Conservation (phyloP, 352 stramenopile genomes). For the Phytophthora citrophthora region DNA sequence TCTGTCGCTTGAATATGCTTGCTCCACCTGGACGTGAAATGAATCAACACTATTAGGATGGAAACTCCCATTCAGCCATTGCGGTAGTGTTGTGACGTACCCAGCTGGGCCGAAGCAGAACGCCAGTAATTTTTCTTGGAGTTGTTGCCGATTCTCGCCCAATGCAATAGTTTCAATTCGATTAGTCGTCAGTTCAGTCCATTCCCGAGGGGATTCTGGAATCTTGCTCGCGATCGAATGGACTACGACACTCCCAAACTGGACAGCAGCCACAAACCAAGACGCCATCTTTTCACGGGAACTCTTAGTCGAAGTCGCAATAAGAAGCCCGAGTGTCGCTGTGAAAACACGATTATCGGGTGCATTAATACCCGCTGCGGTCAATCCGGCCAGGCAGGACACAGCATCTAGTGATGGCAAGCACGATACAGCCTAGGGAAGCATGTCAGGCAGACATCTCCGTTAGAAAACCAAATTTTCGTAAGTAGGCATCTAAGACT, state of each 20-base stretch:
- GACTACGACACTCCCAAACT: conserved; percentile 16
- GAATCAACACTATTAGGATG: neutral
- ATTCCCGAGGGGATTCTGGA: conserved; percentile 19
- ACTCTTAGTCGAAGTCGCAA: conserved; percentile 18
- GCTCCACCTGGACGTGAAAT: conserved; percentile 38
- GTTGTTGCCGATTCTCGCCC: conserved; percentile 6
- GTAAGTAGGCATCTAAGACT: neutral
- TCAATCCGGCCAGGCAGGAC: conserved; percentile 26
- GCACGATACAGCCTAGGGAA: conserved; percentile 36
- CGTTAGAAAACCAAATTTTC: neutral
- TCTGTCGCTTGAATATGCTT: conserved; percentile 14
- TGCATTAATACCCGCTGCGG: neutral
- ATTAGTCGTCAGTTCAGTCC: conserved; percentile 7
- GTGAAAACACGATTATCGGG: conserved; percentile 3
- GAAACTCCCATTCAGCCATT: neutral
- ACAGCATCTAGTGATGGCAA: conserved; percentile 32
- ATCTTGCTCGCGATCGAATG: neutral
- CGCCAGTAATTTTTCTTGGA: conserved; percentile 38
- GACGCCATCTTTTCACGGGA: conserved; percentile 26
- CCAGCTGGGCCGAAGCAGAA: conserved; percentile 37
- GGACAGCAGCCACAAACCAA: conserved; percentile 42
- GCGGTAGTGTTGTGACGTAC: conserved; percentile 22
- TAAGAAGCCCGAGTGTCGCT: conserved; percentile 33
- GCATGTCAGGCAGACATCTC: neutral
- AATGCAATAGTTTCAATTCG: neutral